Evolutionary conservation across 2,329 filamentous ascomycete genomes (phyloP), one percentile per base, ranked within the genome.

Genomic region (Hypomyces rosellus): DNA sequence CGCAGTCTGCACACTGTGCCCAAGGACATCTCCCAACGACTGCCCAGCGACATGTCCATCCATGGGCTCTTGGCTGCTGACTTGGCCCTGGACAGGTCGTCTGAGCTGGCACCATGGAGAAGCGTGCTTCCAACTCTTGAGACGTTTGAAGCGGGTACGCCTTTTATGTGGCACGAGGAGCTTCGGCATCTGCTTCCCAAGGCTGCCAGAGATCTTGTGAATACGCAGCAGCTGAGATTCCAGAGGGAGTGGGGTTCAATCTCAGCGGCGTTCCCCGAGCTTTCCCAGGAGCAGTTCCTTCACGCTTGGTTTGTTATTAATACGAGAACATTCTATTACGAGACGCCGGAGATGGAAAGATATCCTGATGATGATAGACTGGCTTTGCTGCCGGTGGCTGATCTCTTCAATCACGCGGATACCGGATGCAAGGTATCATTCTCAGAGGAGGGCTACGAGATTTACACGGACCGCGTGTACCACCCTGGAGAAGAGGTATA

Each of bases 11-110:
- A 84, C 34, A 77, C 78, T 0, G 73, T 87, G 12, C 77, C 82
- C 11, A 69, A 73, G 34, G 54, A 68, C 1, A 77, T 89, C 45
- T 68, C 73, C 25, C 63, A 69, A n/a, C 72, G 71, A 34, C 73
- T 86, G 3, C 73, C 78, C 0, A 67, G 70, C 9, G 72, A 74
- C 51, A 76, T 80, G 37, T 78, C 82, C 1, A 76, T 87, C 12
- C 89, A 95, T 55, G 85, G 84, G 7, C 76, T 88, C 16, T 71
- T 95, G 2, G 87, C 89, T 8, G 78, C 84, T 1, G 81, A 84
- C 55, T 70, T 91, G 9, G 76, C 80, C 8, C 71, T 85, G 18
- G 73, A 82, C 47, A 64, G 68, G 4, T 66, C 60, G 66, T 60
- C 69, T n/a, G 71, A 74, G 36, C 78, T 77, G 57, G 65, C 69